Evolutionary conservation across 2,329 filamentous ascomycete species (phyloP).

Genomic region (Rhynchosporium graminicola): DNA sequence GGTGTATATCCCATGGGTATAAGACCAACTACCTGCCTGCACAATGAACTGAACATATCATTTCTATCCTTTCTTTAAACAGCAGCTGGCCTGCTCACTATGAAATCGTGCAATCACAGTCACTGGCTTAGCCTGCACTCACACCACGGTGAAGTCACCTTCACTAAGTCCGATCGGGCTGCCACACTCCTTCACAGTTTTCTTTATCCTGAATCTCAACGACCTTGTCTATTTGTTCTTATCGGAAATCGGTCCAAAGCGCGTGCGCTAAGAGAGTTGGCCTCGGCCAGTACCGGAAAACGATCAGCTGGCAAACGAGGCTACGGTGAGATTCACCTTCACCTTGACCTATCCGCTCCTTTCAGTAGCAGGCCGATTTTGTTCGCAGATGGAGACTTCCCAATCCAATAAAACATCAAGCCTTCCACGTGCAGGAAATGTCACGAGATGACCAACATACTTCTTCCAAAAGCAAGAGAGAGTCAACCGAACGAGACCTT

Average conservation of each 20-base stretch:
- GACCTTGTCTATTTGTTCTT: slow-evolving; percentile 5
- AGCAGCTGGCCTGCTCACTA: not conserved
- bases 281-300: slow-evolving; percentile 1
- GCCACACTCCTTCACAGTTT: slow-evolving; percentile 2
- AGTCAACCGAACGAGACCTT: not conserved
- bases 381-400: not conserved
- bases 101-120: not conserved
- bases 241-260: slow-evolving; percentile 5
- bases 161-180: not conserved
- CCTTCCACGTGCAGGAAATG: not conserved
- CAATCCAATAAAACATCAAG: not conserved
- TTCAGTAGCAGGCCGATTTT: not conserved
- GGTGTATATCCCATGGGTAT: not conserved
- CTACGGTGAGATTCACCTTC: not conserved
- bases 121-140: not conserved
- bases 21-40: not conserved
- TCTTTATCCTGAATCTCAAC: slow-evolving; percentile 8
- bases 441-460: not conserved
- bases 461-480: not conserved
- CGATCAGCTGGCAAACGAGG: not conserved
- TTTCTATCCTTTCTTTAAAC: slow-evolving; percentile 1
- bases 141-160: not conserved
- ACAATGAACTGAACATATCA: not conserved
- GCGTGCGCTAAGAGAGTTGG: slow-evolving; percentile 10
- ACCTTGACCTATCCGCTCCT: not conserved